Evolutionary conservation across 2,329 filamentous ascomycete species (phyloP).

Genomic region (Zymoseptoria crescenta): DNA sequence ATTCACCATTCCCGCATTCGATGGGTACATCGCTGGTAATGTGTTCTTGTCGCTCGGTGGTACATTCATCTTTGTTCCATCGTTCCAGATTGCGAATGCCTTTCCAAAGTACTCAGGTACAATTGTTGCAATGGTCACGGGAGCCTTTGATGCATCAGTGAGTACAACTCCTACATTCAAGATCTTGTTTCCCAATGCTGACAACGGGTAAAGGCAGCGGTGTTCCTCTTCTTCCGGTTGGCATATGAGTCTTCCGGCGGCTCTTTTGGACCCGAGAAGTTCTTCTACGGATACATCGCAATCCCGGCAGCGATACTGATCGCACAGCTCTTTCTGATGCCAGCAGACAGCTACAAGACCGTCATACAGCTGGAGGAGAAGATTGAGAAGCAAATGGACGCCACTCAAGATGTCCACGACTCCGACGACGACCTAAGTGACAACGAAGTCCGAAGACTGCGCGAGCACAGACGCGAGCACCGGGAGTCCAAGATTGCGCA

Average conservation of each 20-base stretch:
- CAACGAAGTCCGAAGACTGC: conserved; percentile 51
- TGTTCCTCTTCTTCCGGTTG: conserved; percentile 43
- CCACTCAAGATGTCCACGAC: conserved; percentile 40
- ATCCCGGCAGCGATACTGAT: conserved; percentile 39
- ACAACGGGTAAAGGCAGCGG: conserved; percentile 28
- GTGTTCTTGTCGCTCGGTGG: conserved; percentile 42
- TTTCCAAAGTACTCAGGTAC: conserved; percentile 43
- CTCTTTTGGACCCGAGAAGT: conserved; percentile 38
- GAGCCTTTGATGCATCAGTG: conserved; percentile 41
- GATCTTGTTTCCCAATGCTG: not conserved
- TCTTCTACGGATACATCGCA: conserved; percentile 41
- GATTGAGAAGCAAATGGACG: conserved; percentile 60
- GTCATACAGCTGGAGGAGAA: conserved; percentile 78
- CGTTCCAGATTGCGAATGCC: conserved; percentile 43
- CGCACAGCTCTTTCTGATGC: conserved; percentile 42
- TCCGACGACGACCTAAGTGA: conserved; percentile 51
- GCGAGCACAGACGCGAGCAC: conserved; percentile 44
- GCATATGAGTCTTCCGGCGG: conserved; percentile 38
- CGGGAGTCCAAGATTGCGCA: conserved; percentile 60
- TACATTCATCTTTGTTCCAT: conserved; percentile 45
- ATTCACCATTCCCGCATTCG: conserved; percentile 53
- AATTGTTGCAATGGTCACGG: conserved; percentile 42
- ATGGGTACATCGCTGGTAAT: conserved; percentile 51
- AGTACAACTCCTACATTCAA: not conserved
- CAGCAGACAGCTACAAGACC: conserved; percentile 38